These are phyloP conservation scores for Astragalus membranaceus DNA, from an alignment of 306 rosid genomes.

Conservation along the genomic window DNA sequence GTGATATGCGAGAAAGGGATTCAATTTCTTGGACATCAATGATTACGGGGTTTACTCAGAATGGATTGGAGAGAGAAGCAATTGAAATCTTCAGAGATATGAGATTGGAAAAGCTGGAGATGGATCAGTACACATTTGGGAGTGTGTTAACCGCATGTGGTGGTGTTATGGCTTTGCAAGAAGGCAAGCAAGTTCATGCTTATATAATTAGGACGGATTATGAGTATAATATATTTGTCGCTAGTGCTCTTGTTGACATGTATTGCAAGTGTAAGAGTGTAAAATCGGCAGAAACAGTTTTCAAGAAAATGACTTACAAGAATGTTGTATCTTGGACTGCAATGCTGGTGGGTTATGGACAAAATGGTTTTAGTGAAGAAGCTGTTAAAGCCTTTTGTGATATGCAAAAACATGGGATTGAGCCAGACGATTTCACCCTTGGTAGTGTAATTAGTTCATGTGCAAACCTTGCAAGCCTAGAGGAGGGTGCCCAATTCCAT, in stretches of 20 bases:
- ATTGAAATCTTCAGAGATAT: conserved; percentile 50
- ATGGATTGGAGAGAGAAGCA: conserved; percentile 55
- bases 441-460: conserved; percentile 92
- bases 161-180: conserved; percentile 47
- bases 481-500: conserved; percentile 94
- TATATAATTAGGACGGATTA: conserved; percentile 57
- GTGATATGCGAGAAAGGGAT: conserved; percentile 59
- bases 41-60: conserved; percentile 71
- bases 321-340: conserved; percentile 94
- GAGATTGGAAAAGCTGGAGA: conserved; percentile 45
- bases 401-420: conserved; percentile 73
- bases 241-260: conserved; percentile 94
- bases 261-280: conserved; percentile 73
- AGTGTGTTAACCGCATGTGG: conserved; percentile 90
- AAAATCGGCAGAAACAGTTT: conserved; percentile 64
- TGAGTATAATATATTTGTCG: conserved; percentile 63
- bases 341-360: conserved; percentile 87
- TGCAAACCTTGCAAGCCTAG: conserved; percentile 89
- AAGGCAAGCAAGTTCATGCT: conserved; percentile 83
- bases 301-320: conserved; percentile 62
- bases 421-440: conserved; percentile 74
- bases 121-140: conserved; percentile 88
- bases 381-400: conserved; percentile 68
- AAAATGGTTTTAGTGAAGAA: conserved; percentile 80
- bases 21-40: conserved; percentile 79